Base-by-base conservation (phyloP, 441 rosid species). In the Raphanus hybrid region DNA sequence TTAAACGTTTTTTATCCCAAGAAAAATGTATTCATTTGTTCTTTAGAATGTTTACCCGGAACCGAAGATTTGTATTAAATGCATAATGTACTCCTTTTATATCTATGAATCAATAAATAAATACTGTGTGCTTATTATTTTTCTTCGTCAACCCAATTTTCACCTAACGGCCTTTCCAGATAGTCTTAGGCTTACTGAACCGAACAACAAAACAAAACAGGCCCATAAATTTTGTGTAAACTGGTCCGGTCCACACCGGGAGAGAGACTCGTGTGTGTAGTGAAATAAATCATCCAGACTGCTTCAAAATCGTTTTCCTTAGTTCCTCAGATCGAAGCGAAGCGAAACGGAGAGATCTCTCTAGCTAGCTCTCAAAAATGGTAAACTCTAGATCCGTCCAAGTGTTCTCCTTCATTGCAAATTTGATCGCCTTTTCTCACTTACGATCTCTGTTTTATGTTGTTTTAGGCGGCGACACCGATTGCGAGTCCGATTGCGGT, bases 401-500 rank as follows among this genome's bases (percentile, higher is more conserved):
- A 54, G 3, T 37, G 9, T 29, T 16, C 23, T 41, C 34, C 34
- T 29, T 48, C 6, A 1, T 67, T 3, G 1, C 16, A 2, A 29
- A 39, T 43, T 45, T 23, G 34, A 20, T 58, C 11, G 16, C 18
- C 14, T 43, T 4, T 20, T 1, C 4, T 54, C 8, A 9, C 20
- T 37, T 39, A 64, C 43, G 2, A 54, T 74, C 64, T 18, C 5
- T 45, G 57, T 29, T 39, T 74, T 8, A 18, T 54, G 60, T 0
- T 7, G 18, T 54, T 14, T 5, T 29, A 89, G 97, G 88, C 93
- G 75, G 83, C 90, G 32, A 90, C 84, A 76, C 84, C 96, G 66
- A 90, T 94, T 65, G 52, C 90, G 67, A 90, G 97, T 83, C 99
- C 99, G 15, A 91, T 92, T 61, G 88, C 94, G 9, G 92, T 71